Evolutionary conservation across 768 basidiomycete genomes (phyloP).

Genomic region (Rhizopogon roseolus): DNA sequence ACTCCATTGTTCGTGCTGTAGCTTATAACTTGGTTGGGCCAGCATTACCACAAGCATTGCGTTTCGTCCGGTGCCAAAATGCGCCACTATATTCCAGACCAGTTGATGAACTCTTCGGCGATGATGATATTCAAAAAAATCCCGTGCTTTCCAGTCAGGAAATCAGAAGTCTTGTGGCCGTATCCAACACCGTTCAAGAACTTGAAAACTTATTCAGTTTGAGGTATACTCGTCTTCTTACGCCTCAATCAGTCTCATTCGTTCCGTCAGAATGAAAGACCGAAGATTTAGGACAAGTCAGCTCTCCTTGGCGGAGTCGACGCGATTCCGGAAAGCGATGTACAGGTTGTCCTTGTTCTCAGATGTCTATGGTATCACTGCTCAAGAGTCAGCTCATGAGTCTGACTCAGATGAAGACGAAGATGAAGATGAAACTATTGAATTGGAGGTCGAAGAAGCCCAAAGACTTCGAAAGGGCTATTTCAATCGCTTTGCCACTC

Average conservation of each 20-base stretch:
- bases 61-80: constrained; percentile 13
- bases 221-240: constrained; percentile 9
- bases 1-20: constrained; percentile 15
- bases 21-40: constrained; percentile 18
- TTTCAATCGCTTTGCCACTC: constrained; percentile 6
- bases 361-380: constrained; percentile 6
- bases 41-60: constrained; percentile 22
- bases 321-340: constrained; percentile 23
- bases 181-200: constrained; percentile 12
- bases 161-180: constrained; percentile 10
- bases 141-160: constrained; percentile 15
- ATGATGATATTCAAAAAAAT: constrained; percentile 9
- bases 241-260: constrained; percentile 1
- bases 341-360: constrained; percentile 24
- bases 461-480: constrained; percentile 8
- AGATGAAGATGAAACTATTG: no score
- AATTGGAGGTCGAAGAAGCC: constrained; percentile 1
- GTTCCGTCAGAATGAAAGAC: constrained; percentile 31
- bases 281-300: constrained; percentile 24
- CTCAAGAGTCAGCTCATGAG: no score
- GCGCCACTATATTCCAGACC: neutral
- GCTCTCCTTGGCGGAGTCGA: constrained; percentile 28
- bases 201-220: constrained; percentile 15
- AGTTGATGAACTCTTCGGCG: constrained; percentile 3
- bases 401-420: constrained; percentile 2